Base-by-base conservation (phyloP, 805 yeast genomes). In the Teunomyces kruisii region DNA sequence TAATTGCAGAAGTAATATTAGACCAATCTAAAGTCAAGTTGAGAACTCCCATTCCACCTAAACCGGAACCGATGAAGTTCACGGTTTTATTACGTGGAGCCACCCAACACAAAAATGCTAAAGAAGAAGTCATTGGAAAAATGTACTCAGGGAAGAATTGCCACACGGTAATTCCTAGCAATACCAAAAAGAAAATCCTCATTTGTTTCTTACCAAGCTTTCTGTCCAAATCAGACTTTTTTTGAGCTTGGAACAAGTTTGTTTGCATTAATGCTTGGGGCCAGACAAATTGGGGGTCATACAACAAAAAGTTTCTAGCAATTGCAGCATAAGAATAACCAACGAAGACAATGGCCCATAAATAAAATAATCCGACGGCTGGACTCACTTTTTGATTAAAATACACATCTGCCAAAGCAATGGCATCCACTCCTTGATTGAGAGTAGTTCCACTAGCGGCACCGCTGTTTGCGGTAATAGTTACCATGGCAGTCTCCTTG, bases 401-500 rank as follows among this genome's bases (percentile, higher is more conserved):
- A 47, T 68, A 71, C 1, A 75, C 56, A 44, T 74, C 74, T 1
- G 77, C 78, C 35, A 76, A 53, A 0, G 80, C 69, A 32, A 76
- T 54, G 0, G 77, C 73, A 19, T 65, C 64, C 1, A 79, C 75
- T 6, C 77, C 81, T 50, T 69, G 65, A 45, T 74, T 75, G 1
- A 79, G 79, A 1, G 80, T 70, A 9, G 38, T 17, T n/a, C 38
- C 38, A 35, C 38, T 35, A 12, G 38, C 38, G 47, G 84, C 74
- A 22, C 80, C 74, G 33, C 75, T 67, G 17, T 75, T 75, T 3
- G 80, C 80, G 1, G 80, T 72, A 27, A 76, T 63, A 4, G 80
- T 73, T 33, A 79, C 67, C 62, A 82, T 43, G 19, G 78, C 74
- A 12, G 80, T 69, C 53, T 78, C 81, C 45, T 76, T 76, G 27